Base-by-base conservation (phyloP, 192 early-diverging fungal genomes). In the Pilobolus umbonatus region DNA sequence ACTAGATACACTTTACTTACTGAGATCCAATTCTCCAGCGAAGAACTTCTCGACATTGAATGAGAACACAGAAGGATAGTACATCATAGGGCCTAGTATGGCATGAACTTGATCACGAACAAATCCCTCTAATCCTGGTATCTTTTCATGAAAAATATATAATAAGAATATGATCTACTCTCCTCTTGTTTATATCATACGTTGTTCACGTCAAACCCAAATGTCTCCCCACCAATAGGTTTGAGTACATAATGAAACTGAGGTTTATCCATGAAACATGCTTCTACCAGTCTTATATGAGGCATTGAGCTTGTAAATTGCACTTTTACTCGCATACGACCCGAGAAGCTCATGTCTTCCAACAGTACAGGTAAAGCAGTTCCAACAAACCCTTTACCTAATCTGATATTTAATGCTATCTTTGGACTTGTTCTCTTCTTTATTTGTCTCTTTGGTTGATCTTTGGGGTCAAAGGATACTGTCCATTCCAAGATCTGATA, bases 291-390 rank as follows among this genome's bases (percentile, higher is more conserved):
- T 48, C 80, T 73, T 31, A 92, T 76, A 60, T 90, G 81, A 2
- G 93, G 93, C 51, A 86, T 91, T 22, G 80, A 76, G 17, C 81
- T 76, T 48, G 84, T 86, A 52, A 92, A 81, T 56, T 88, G 88
- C 40, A 94, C 57, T 62, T 81, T 80, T 43, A 87, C 60, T 32
- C 87, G 74, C 57, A 91, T 72, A 49, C 86, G 76, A 45, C 80
- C 81, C 47, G 64, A 72, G 34, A 94, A 83, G 8, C 84, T 83
- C 77, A 90, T 81, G 55, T 92, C 81, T 40, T 83, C 84, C 0
- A 94, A 82, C 53, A 87, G 67, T 10, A 92, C 80, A 1, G 87
- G 85, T 42, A 92, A 74, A 2, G 82, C 87, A 7, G 90, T 86
- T 3, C 85, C 83, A 17, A 88, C 79, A 38, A 85, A 64, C 10